phyloP scores from a whole-genome alignment of 202 grass and related monocot genomes.

The Panicum virgatum region DNA sequence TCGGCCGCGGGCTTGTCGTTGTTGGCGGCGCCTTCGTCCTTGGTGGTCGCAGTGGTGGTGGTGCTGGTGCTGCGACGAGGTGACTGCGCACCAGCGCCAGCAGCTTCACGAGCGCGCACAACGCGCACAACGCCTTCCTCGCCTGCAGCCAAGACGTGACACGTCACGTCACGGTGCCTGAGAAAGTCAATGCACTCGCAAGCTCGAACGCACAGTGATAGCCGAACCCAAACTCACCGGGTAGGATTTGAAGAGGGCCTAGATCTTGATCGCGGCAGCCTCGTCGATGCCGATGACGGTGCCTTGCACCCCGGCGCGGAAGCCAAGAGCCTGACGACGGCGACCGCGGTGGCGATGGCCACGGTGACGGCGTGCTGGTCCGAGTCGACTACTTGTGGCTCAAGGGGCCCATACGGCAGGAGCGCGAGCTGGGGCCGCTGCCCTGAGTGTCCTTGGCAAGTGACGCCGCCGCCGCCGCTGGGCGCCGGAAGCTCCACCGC shows the following conservation, averaged over 20 bases:
- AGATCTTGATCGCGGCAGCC: constrained; percentile 79
- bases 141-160: constrained; percentile 46
- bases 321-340: constrained; percentile 52
- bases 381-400: constrained; percentile 37
- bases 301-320: constrained; percentile 40
- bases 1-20: constrained; percentile 24
- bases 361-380: constrained; percentile 56
- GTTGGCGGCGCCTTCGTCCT: background rate
- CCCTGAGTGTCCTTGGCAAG: constrained; percentile 18
- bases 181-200: background rate
- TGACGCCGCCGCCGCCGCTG: constrained; percentile 23
- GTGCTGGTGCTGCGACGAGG: constrained; percentile 68
- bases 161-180: background rate
- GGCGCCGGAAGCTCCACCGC: constrained; percentile 85
- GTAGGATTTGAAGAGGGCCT: constrained; percentile 80
- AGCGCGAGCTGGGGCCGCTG: background rate
- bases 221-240: constrained; percentile 50
- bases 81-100: constrained; percentile 86
- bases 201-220: fast-evolving
- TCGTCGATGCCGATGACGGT: constrained; percentile 54
- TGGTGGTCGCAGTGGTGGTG: no score
- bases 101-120: constrained; percentile 76
- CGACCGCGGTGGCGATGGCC: constrained; percentile 57
- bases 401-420: constrained; percentile 44
- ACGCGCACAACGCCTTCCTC: constrained; percentile 81